phyloP scores from a whole-genome alignment of 2,329 filamentous ascomycete species.

The Botrytis porri region DNA sequence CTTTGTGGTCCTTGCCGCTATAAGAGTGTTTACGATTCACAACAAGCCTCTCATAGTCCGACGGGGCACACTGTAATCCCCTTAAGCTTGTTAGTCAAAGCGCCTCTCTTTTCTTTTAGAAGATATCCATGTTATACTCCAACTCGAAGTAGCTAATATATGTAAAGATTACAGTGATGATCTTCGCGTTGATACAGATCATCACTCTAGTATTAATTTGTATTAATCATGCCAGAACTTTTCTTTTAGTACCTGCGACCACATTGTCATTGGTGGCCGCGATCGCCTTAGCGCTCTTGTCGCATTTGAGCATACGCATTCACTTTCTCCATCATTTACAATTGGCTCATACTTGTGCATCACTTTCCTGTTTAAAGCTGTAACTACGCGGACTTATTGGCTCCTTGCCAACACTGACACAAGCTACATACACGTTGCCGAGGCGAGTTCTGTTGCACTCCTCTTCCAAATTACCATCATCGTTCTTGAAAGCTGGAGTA shows the following conservation, averaged over 20 bases:
- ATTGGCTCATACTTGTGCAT: constrained; percentile 30
- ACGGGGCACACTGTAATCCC: background rate
- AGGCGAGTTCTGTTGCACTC: constrained; percentile 35
- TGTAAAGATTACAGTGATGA: background rate
- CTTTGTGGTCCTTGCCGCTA: constrained; percentile 15
- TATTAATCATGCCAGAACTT: background rate
- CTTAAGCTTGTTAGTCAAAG: background rate
- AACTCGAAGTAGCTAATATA: background rate
- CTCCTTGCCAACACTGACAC: constrained; percentile 30
- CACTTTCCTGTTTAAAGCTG: constrained; percentile 30
- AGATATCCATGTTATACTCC: background rate
- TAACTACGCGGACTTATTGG: constrained; percentile 28
- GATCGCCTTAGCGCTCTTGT: constrained; percentile 25
- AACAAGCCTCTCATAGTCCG: background rate
- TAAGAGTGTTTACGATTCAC: background rate
- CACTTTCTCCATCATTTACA: constrained; percentile 27
- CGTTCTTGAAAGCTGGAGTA: constrained; percentile 38
- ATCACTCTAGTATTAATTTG: background rate
- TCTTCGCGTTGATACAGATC: background rate
- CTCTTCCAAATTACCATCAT: constrained; percentile 37
- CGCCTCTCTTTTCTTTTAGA: background rate
- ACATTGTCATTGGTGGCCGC: constrained; percentile 24
- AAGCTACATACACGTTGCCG: constrained; percentile 35
- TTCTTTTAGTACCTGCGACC: constrained; percentile 15
- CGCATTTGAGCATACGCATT: constrained; percentile 29